Percentiles rank a stretch among this genome's conserved stretches.
Evolutionary conservation across 2,329 filamentous ascomycete genomes (phyloP).

Genomic region (Ampelomyces quisqualis): DNA sequence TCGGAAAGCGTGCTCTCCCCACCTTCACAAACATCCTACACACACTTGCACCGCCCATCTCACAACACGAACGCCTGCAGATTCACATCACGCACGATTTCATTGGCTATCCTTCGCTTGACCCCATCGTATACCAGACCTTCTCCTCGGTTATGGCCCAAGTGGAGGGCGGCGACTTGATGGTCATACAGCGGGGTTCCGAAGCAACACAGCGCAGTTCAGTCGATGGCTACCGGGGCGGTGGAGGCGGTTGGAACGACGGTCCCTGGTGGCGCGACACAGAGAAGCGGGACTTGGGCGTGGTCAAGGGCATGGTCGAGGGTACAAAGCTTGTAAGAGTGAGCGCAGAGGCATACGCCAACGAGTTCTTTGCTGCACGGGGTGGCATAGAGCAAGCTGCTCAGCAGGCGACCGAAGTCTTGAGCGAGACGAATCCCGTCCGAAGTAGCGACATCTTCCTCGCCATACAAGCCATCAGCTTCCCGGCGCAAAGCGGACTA

Average conservation of each 20-base stretch:
- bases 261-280: slow-evolving; percentile 92
- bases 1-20: slow-evolving; percentile 70
- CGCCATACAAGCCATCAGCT: slow-evolving; percentile 81
- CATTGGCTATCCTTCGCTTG: slow-evolving; percentile 88
- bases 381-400: slow-evolving; percentile 82
- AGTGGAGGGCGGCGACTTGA: slow-evolving; percentile 91
- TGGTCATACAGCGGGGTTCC: slow-evolving; percentile 90
- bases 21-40: slow-evolving; percentile 95
- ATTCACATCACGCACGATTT: slow-evolving; percentile 98
- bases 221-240: slow-evolving; percentile 58
- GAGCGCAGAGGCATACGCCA: slow-evolving; percentile 82
- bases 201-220: slow-evolving; percentile 73
- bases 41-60: slow-evolving; percentile 93
- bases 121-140: slow-evolving; percentile 85
- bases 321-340: slow-evolving; percentile 90
- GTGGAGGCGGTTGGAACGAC: slow-evolving; percentile 77
- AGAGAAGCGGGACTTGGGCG: slow-evolving; percentile 71
- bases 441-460: slow-evolving; percentile 94
- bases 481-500: slow-evolving; percentile 63
- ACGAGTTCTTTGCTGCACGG: slow-evolving; percentile 75
- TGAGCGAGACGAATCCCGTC: slow-evolving; percentile 84
- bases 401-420: slow-evolving; percentile 72
- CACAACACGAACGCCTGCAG: slow-evolving; percentile 91
- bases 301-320: slow-evolving; percentile 77
- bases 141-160: slow-evolving; percentile 98